Conservation (phyloP, 164 flowering plant genomes). For the Platanus orientalis region DNA sequence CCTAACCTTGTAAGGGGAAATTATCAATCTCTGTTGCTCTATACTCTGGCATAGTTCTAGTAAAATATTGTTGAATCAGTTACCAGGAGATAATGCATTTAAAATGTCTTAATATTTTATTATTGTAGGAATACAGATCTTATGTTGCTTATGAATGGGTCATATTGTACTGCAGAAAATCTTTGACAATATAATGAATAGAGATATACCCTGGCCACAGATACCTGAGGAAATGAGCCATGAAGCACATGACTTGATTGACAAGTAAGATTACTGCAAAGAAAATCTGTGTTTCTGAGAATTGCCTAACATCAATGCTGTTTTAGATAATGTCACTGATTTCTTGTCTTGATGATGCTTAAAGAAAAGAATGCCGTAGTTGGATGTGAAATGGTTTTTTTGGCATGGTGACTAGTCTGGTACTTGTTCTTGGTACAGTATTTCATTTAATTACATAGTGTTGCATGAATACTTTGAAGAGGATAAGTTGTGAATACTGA, state of each 20-base stretch:
- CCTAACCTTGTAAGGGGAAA: background rate
- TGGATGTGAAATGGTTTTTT: too few species aligned
- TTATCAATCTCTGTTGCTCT: background rate
- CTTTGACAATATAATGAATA: slow-evolving; percentile 91
- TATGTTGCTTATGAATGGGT: slow-evolving; percentile 9
- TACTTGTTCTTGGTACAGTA: too few species aligned
- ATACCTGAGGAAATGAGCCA: slow-evolving; percentile 87
- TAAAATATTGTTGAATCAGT: background rate
- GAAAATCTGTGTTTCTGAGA: background rate
- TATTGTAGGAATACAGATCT: background rate
- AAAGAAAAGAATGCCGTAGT: too few species aligned
- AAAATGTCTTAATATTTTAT: background rate
- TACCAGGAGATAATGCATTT: background rate
- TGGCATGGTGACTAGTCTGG: too few species aligned
- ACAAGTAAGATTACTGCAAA: slow-evolving; percentile 57
- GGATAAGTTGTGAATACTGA: too few species aligned
- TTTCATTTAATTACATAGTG: too few species aligned
- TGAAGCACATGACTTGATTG: slow-evolving; percentile 80
- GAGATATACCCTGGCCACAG: slow-evolving; percentile 93
- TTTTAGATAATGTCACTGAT: background rate
- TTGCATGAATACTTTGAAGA: too few species aligned
- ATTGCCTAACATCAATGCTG: background rate
- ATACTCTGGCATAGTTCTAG: too few species aligned
- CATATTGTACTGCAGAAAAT: slow-evolving; percentile 60
- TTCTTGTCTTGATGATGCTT: too few species aligned